Evolutionary conservation across 768 basidiomycete genomes (phyloP).

Genomic region (Mycena amicta): DNA sequence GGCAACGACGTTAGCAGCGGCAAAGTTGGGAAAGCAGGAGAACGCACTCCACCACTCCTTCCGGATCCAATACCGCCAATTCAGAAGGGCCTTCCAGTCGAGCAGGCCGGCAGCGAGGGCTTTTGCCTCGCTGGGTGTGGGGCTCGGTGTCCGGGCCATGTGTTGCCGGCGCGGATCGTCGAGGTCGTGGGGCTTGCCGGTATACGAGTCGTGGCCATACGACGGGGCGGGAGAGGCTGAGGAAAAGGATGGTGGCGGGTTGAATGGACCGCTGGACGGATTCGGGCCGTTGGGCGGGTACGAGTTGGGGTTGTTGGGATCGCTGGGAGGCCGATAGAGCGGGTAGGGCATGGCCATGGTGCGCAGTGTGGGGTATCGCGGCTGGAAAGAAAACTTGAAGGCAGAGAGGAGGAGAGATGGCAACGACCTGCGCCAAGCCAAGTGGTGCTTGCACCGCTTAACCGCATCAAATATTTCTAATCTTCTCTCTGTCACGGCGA

Average conservation of each 20-base stretch:
- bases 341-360: constrained; percentile 22
- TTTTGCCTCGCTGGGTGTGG: constrained; percentile 61
- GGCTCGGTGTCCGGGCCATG: constrained; percentile 56
- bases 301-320: not conserved
- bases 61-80: constrained; percentile 55
- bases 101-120: constrained; percentile 47
- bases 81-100: constrained; percentile 45
- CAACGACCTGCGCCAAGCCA: constrained; percentile 10
- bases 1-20: not conserved
- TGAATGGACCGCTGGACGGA: constrained; percentile 4
- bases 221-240: not conserved
- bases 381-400: not conserved
- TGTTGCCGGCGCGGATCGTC: too few relatives aligned
- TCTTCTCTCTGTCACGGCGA: too few relatives aligned
- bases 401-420: not conserved
- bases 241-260: not conserved
- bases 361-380: not conserved
- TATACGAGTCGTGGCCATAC: not conserved
- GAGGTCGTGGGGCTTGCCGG: too few relatives aligned
- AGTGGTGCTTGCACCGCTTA: not conserved
- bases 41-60: constrained; percentile 60
- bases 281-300: constrained; percentile 4
- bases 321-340: constrained; percentile 7
- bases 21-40: not conserved
- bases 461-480: too few relatives aligned